Conservation (phyloP, 1,284 basidiomycete genomes). For the Fomitopsis schrenkii region DNA sequence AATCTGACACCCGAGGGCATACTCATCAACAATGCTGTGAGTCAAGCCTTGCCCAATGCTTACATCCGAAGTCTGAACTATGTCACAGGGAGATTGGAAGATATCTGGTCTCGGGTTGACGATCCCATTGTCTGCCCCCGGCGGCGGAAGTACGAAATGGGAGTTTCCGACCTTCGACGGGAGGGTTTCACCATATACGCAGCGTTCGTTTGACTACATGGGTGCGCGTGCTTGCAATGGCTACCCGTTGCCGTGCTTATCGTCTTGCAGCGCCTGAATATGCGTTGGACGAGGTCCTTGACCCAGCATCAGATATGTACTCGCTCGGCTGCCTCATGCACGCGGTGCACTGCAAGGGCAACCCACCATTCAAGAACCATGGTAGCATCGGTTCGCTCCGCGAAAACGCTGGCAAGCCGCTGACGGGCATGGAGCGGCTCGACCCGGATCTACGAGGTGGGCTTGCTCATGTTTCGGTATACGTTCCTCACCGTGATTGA, state of each 20-base stretch:
- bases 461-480: conserved; percentile 1
- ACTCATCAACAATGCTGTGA: conserved; percentile 82
- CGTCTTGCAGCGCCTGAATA: conserved; percentile 82
- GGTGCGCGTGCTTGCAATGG: conserved; percentile 43
- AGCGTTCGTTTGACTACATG: conserved; percentile 94
- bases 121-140: conserved; percentile 68
- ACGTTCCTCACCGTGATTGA: not conserved
- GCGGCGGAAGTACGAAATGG: conserved; percentile 78
- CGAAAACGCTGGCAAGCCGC: conserved; percentile 70
- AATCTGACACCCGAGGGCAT: conserved; percentile 86
- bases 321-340: conserved; percentile 90
- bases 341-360: conserved; percentile 85
- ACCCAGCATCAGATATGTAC: conserved; percentile 92
- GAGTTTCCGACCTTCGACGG: conserved; percentile 88
- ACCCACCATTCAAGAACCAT: conserved; percentile 85
- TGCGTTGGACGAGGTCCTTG: conserved; percentile 83
- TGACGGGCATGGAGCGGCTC: conserved; percentile 55
- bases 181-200: conserved; percentile 75
- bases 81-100: conserved; percentile 92
- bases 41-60: conserved; percentile 25
- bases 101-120: conserved; percentile 88
- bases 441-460: conserved; percentile 70
- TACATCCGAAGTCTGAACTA: not conserved
- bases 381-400: conserved; percentile 79
- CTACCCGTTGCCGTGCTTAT: not conserved